Conservation (phyloP, 441 rosid genomes). For the Aquilaria agallochum region DNA sequence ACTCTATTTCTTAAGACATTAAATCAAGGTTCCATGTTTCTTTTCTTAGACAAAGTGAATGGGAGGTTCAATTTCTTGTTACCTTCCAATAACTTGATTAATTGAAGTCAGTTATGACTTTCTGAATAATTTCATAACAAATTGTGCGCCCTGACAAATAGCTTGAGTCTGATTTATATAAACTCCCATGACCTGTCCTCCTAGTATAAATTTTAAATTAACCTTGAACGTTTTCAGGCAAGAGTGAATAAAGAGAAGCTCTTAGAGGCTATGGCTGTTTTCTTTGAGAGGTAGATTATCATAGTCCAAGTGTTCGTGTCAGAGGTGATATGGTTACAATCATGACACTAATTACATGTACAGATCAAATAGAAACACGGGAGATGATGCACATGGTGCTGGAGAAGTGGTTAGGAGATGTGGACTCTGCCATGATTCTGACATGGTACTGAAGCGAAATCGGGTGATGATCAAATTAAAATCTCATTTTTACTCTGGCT, state of each 20-base stretch:
- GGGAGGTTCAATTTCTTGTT: too few species aligned
- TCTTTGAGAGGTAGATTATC: conserved; percentile 74
- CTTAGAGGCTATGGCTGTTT: conserved; percentile 82
- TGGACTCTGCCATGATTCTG: conserved; percentile 73
- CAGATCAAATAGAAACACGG: conserved; percentile 59
- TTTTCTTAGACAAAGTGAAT: too few species aligned
- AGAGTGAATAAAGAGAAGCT: conserved; percentile 73
- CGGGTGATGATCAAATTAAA: conserved; percentile 43
- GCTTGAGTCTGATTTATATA: too few species aligned
- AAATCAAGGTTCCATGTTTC: too few species aligned
- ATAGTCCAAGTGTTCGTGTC: conserved; percentile 7
- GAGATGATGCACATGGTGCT: conserved; percentile 48
- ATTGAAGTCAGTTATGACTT: too few species aligned
- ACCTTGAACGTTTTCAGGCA: conserved; percentile 51
- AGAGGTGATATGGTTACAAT: conserved; percentile 3
- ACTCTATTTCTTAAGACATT: too few species aligned
- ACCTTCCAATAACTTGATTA: too few species aligned
- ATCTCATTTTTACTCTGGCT: conserved; percentile 1
- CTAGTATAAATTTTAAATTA: conserved; percentile 12
- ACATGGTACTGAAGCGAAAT: conserved; percentile 82
- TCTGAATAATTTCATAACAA: too few species aligned
- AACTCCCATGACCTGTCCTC: too few species aligned
- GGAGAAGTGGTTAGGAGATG: conserved; percentile 79
- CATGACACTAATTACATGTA: conserved; percentile 18
- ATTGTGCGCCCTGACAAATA: too few species aligned